These are phyloP conservation scores for Mentha longifolia DNA, from an alignment of 257 asterid genomes.

Conservation along the genomic window DNA sequence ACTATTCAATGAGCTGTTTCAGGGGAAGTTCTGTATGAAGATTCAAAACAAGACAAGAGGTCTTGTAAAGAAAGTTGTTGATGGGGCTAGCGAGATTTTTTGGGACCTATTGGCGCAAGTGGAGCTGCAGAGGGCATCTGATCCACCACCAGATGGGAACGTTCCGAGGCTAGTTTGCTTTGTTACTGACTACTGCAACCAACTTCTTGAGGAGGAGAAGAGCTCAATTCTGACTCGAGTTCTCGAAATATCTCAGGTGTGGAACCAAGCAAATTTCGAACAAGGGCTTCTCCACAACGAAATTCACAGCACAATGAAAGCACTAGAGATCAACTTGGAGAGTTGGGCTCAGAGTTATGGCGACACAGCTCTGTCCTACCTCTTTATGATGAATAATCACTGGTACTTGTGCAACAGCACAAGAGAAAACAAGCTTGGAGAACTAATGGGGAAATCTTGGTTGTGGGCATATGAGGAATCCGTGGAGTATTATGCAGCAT, in stretches of 20 bases:
- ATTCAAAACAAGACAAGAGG: constrained; percentile 70
- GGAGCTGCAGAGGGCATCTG: constrained; percentile 56
- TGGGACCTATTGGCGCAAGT: constrained; percentile 72
- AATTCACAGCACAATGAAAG: constrained; percentile 53
- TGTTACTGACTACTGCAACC: constrained; percentile 67
- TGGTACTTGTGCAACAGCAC: constrained; percentile 60
- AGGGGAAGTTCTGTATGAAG: constrained; percentile 53
- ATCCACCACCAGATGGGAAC: constrained; percentile 70
- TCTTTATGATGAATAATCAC: constrained; percentile 71
- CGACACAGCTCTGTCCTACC: constrained; percentile 50
- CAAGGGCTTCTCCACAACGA: constrained; percentile 50
- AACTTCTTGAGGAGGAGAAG: constrained; percentile 69
- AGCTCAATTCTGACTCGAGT: constrained; percentile 54
- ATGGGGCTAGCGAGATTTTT: constrained; percentile 67
- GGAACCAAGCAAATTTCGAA: constrained; percentile 49
- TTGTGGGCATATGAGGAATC: constrained; percentile 53
- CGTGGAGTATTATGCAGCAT: constrained; percentile 46
- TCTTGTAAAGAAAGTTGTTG: constrained; percentile 67
- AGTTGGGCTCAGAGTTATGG: constrained; percentile 62
- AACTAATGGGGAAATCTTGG: constrained; percentile 78
- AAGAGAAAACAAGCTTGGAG: constrained; percentile 68
- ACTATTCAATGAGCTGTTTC: constrained; percentile 74
- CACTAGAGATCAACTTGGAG: constrained; percentile 64
- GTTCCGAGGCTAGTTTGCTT: constrained; percentile 65
- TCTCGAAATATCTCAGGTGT: constrained; percentile 67